Evolutionary conservation across 1,284 basidiomycete species (phyloP), one percentile per base, ranked within the genome.

Genomic region (Sanghuangporus baumii): DNA sequence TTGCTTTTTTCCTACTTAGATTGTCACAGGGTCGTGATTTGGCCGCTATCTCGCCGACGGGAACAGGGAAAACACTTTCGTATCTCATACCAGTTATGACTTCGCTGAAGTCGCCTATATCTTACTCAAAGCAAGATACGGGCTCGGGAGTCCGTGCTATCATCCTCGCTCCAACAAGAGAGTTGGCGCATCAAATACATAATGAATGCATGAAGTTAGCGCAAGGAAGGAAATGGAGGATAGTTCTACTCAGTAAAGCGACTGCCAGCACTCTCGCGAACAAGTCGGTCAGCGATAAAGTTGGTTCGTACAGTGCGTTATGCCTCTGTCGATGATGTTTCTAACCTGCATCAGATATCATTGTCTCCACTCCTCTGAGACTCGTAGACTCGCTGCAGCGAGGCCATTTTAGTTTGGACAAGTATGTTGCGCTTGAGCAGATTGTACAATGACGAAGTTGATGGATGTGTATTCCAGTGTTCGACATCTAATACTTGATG

Each of bases 101-200:
- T 1, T 75, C 79, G 1, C 79, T 96, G 0, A 76, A 75, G n/a
- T 74, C 81, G 18, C 93, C 93, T 1, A 75, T 80, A 5, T 76
- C 84, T 20, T 79, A 78, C 65, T 72, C 75, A 23, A 80, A 81
- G 60, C 70, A 71, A n/a, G 76, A 80, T 46, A 66, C 72, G 18
- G 82, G 82, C 1, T 70, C 71, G 26, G 93, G 93, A 26, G 86
- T 89, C 12, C 82, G 95, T 63, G 88, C 91, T 0, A 70, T 99
- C 16, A 79, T 99, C 57, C 74, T 99, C 60, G 92, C 93, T 1
- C 97, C 97, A 1, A 99, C 97, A 0, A 86, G 94, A 66, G 97
- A 99, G 76, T 76, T 99, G n/a, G 95, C 96, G 0, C 89, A 94
- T 67, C 97, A 99, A 72, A 98, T 99, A 63, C 83, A 94, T 66